Conservation (phyloP, 129 eudicot genomes). For the Arctium lappa region DNA sequence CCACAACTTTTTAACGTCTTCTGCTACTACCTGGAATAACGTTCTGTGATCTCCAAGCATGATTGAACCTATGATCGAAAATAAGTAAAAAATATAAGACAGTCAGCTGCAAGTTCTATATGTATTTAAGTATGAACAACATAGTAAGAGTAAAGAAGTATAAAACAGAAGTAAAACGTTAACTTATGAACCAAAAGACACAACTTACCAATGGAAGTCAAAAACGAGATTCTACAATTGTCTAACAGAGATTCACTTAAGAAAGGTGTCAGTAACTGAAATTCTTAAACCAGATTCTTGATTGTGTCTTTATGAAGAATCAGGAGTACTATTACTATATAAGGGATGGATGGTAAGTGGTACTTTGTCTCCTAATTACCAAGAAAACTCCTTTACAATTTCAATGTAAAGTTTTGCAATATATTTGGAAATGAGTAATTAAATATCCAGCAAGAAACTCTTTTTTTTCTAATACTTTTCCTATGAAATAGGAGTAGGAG, state of each 20-base stretch:
- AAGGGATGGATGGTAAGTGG: neutral
- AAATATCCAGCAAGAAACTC: neutral
- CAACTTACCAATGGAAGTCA: neutral
- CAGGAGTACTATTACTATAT: neutral
- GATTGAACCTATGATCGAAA: neutral
- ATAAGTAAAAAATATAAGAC: neutral
- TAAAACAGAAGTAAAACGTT: too few species aligned
- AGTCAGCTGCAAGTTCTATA: neutral
- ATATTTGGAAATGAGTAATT: neutral
- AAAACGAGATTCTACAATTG: neutral
- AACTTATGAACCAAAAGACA: neutral
- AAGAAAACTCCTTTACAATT: neutral
- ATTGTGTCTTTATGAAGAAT: neutral
- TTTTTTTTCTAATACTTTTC: neutral
- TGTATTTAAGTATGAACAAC: neutral
- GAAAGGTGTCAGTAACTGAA: neutral
- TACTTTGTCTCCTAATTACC: neutral
- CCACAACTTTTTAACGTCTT: slow-evolving; percentile 19
- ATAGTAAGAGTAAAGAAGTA: neutral
- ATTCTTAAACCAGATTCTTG: too few species aligned
- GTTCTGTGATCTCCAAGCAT: neutral
- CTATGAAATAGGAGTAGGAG: neutral
- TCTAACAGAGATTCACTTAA: neutral
- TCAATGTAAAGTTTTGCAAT: neutral
- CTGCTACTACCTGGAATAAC: neutral